Evolutionary conservation across 176 grass and related monocot genomes (phyloP).

Genomic region (Oryza nivara): DNA sequence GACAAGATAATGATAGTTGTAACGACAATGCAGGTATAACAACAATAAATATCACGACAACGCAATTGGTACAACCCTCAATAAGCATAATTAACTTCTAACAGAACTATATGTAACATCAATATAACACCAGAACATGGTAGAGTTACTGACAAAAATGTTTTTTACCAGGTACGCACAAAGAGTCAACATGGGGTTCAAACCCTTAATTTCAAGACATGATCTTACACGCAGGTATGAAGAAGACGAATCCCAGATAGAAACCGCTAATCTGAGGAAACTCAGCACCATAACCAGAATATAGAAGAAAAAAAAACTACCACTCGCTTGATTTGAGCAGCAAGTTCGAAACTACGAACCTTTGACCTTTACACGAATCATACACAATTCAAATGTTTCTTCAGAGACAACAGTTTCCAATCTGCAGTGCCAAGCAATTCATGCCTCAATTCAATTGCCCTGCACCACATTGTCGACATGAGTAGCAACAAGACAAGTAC

Average conservation of each 20-base stretch:
- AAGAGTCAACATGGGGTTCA: not conserved
- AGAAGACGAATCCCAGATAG: slow-evolving; percentile 9
- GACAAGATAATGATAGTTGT: not conserved
- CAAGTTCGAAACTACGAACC: not conserved
- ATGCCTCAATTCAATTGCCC: not conserved
- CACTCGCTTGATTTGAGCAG: slow-evolving; percentile 1
- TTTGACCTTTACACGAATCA: slow-evolving; percentile 3
- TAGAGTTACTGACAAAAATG: not conserved
- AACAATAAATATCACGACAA: too few relatives aligned
- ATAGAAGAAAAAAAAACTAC: not conserved
- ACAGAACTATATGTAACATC: not conserved
- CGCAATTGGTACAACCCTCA: too few relatives aligned
- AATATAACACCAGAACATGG: not conserved
- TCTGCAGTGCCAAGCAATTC: not conserved
- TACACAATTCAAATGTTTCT: slow-evolving; percentile 8
- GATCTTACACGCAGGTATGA: slow-evolving; percentile 28
- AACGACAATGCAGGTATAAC: not conserved
- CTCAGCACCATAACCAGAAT: not conserved
- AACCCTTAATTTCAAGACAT: not conserved
- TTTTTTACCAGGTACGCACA: not conserved
- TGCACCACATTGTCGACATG: not conserved
- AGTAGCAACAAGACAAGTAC: slow-evolving; percentile 25
- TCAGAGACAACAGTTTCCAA: not conserved
- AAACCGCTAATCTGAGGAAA: slow-evolving; percentile 13
- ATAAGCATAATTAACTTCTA: not conserved